Conservation (phyloP, 306 rosid genomes). For the Gastrolobium villosum region DNA sequence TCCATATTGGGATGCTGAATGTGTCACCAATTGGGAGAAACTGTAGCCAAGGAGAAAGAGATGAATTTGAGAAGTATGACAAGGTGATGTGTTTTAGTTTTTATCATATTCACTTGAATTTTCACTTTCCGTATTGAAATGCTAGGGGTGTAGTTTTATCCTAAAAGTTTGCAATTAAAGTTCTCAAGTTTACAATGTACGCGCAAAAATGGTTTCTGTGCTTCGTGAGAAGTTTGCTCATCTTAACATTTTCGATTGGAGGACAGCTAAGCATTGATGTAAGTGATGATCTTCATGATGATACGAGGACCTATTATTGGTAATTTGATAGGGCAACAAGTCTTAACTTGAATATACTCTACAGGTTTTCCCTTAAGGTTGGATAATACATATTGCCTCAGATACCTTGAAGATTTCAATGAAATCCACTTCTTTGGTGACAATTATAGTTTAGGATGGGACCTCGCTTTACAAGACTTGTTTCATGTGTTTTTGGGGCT, state of each 20-base stretch:
- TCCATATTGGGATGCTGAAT: slow-evolving; percentile 93
- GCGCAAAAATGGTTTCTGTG: slow-evolving; percentile 86
- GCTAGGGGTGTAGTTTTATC: slow-evolving; percentile 12
- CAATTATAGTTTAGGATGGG: no score
- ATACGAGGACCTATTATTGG: slow-evolving; percentile 26
- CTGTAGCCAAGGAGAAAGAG: slow-evolving; percentile 98
- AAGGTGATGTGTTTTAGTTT: slow-evolving; percentile 60
- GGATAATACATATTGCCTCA: slow-evolving; percentile 98
- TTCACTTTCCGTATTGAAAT: background rate
- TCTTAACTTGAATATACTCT: slow-evolving; percentile 39
- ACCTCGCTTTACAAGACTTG: no score
- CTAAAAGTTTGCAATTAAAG: slow-evolving; percentile 50
- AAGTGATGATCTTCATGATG: slow-evolving; percentile 51
- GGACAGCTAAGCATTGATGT: slow-evolving; percentile 99
- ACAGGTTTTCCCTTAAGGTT: slow-evolving; percentile 97
- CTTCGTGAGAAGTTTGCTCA: slow-evolving; percentile 95
- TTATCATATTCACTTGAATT: background rate
- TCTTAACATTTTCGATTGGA: slow-evolving; percentile 92
- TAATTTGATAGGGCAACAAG: slow-evolving; percentile 22
- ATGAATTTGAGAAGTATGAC: slow-evolving; percentile 91
- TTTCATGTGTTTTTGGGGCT: no score
- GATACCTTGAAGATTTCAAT: slow-evolving; percentile 78
- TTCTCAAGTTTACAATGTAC: slow-evolving; percentile 83
- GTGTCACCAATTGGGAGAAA: slow-evolving; percentile 95
- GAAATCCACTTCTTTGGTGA: slow-evolving; percentile 99